A percentile compares a stretch with the other conserved stretches of the same genome.
Conservation (phyloP, 345 rosid genomes). For the Murraya koenigii region DNA sequence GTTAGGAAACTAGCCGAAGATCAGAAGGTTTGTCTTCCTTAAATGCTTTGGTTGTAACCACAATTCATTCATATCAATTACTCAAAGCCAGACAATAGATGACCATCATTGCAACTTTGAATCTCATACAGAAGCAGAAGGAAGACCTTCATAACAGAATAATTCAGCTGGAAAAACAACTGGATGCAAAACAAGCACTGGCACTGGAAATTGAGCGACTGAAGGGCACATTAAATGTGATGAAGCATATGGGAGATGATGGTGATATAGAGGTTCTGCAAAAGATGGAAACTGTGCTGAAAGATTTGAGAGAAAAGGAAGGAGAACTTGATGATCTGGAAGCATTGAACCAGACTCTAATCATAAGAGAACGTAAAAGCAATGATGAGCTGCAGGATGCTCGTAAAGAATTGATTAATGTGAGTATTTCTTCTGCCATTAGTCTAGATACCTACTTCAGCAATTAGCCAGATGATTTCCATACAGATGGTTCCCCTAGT, state of each 20-base stretch:
- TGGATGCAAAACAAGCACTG: conserved; percentile 81
- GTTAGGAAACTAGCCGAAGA: conserved; percentile 79
- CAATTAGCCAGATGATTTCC: not conserved
- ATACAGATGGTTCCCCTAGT: conserved; percentile 1
- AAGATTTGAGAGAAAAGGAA: conserved; percentile 81
- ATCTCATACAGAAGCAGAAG: conserved; percentile 60
- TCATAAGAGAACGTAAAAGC: conserved; percentile 77
- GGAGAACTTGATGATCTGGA: conserved; percentile 67
- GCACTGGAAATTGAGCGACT: conserved; percentile 78
- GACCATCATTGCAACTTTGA: conserved; percentile 9
- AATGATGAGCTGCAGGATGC: conserved; percentile 94
- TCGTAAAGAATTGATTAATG: conserved; percentile 77
- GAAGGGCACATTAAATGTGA: conserved; percentile 61
- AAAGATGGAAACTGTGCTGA: conserved; percentile 56
- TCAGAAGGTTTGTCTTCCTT: conserved; percentile 64
- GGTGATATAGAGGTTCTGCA: conserved; percentile 63
- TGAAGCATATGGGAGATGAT: conserved; percentile 68
- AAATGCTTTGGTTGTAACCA: conserved; percentile 9
- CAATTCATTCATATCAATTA: conserved; percentile 3
- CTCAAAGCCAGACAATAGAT: conserved; percentile 4
- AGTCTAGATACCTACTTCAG: not conserved
- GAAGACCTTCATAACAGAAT: conserved; percentile 68
- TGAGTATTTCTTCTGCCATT: conserved; percentile 30
- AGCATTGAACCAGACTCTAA: conserved; percentile 72
- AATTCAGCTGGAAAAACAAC: conserved; percentile 61